Conservation (phyloP, 305 asterid genomes). For the Fraxinus platypoda region DNA sequence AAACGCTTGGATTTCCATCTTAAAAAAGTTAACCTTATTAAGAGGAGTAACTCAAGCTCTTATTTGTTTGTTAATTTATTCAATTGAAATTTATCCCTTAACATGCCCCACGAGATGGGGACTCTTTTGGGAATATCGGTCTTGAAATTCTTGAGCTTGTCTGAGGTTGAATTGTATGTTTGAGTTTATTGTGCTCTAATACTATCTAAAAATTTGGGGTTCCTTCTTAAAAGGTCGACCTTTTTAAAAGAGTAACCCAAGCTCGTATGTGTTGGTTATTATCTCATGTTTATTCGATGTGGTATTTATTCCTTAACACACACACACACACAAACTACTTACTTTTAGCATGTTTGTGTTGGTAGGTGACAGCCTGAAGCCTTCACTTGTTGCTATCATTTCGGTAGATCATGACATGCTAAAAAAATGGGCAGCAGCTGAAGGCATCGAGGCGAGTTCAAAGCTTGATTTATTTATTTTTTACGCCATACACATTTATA, state of each 20-base stretch:
- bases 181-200: background rate
- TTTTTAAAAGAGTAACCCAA: background rate
- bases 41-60: background rate
- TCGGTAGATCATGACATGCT: constrained; percentile 57
- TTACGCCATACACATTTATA: background rate
- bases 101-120: background rate
- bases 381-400: constrained; percentile 64
- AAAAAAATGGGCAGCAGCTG: constrained; percentile 58
- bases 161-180: background rate
- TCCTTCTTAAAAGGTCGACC: background rate
- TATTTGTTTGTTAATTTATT: background rate
- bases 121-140: background rate
- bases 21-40: background rate
- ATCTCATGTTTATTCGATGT: background rate
- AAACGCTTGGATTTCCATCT: background rate
- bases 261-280: background rate
- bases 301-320: background rate
- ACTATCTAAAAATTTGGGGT: background rate
- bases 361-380: constrained; percentile 71
- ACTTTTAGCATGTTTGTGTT: constrained; percentile 13
- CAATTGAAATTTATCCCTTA: background rate
- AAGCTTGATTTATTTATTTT: background rate
- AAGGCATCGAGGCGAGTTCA: constrained; percentile 55
- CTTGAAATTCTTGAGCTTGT: background rate
- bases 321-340: background rate